Conservation (phyloP, 1,284 basidiomycete genomes). For the Fomitopsis palustris region DNA sequence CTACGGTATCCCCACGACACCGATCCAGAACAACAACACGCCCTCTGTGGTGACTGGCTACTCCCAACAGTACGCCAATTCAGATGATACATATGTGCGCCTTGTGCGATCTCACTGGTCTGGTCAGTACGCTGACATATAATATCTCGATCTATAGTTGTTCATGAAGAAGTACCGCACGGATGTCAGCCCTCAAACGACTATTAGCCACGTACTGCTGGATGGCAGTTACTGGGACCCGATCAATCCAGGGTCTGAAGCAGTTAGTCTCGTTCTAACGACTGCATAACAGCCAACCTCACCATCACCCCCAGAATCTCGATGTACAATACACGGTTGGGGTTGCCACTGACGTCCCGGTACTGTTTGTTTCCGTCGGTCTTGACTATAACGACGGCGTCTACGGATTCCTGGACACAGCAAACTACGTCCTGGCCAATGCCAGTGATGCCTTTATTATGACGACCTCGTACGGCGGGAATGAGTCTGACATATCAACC, state of each 20-base stretch:
- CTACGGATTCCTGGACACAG: slow-evolving; percentile 23
- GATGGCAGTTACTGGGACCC: slow-evolving; percentile 50
- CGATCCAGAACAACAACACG: slow-evolving; percentile 40
- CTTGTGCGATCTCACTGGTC: slow-evolving; percentile 17
- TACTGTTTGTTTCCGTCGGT: slow-evolving; percentile 45
- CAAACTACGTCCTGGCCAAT: slow-evolving; percentile 26
- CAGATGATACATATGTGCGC: slow-evolving; percentile 40
- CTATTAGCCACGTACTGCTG: slow-evolving; percentile 49
- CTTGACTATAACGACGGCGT: slow-evolving; percentile 19
- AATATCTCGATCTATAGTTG: slow-evolving; percentile 30
- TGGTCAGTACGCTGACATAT: neutral
- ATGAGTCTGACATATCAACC: slow-evolving; percentile 21
- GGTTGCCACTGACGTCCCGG: slow-evolving; percentile 32
- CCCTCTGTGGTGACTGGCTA: slow-evolving; percentile 56
- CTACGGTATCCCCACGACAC: slow-evolving; percentile 49
- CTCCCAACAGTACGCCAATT: slow-evolving; percentile 51
- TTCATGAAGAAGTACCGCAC: slow-evolving; percentile 48
- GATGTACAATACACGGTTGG: slow-evolving; percentile 65
- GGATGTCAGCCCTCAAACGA: slow-evolving; percentile 45
- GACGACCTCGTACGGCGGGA: slow-evolving; percentile 37
- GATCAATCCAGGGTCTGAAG: slow-evolving; percentile 18
- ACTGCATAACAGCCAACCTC: neutral
- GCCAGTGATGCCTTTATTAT: slow-evolving; percentile 45
- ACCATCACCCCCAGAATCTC: slow-evolving; percentile 35
- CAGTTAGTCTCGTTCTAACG: slow-evolving; percentile 4